Evolutionary conservation across 106 monocot genomes (phyloP), one percentile per base, ranked within the genome.

Genomic region (Dioscorea alata): DNA sequence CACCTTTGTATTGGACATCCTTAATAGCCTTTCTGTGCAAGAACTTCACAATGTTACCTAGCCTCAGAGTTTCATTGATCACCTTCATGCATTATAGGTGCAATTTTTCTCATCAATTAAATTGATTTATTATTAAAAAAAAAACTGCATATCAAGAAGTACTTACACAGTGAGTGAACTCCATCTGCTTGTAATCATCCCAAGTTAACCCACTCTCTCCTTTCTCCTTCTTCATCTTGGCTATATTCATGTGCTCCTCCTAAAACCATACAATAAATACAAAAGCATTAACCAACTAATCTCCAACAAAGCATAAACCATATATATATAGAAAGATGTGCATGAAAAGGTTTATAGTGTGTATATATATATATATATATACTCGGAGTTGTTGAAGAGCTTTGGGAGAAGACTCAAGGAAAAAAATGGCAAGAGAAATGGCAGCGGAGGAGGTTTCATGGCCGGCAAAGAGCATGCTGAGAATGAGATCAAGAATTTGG

Each of bases 381-480:
- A 85, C 84, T 42, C 77, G 57, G 18, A 85, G 25, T 59, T 80
- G 60, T 50, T 70, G 63, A 50, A 74, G 23, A 59, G 80, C 84
- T 33, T 70, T 24, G 9, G 80, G 84, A 25, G 57, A 77, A 58
- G 64, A 49, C 9, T 70, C 65, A 9, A 85, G 77, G 58, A 80
- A 85, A 25, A 73, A 85, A 33, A 85, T 75, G 20, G 78, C 85
- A 10, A 82, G 69, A 31, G 74, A 51, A 54, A 85, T 74, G 33
- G 81, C 75, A 16, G 72, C 78, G 10, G 81, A 81, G 1, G 81
- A 63, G n/a, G 85, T 85, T 58, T 85, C 85, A 68, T 82, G 85
- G 57, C 85, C 85, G 50, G 81, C 85, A 28, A 85, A 85, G 68
- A 85, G 81, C 75, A 85, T 79, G 74, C 81, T 73, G 15, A 85